Evolutionary conservation across 2,329 filamentous ascomycete species (phyloP).

Genomic region (Microdochium paspali): DNA sequence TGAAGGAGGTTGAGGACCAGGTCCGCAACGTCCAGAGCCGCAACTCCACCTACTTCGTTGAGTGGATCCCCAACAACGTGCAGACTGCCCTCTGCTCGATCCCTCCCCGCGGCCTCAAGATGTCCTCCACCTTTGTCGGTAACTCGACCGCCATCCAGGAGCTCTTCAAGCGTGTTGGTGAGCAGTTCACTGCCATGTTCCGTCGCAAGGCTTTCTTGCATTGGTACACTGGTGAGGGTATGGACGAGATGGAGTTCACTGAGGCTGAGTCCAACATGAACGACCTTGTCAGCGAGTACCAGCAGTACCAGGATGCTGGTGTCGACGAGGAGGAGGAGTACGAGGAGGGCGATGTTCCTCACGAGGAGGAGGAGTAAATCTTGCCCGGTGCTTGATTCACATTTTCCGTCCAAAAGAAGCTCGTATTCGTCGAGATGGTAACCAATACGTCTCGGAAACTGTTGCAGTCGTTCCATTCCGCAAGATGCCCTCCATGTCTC

Average conservation of each 20-base stretch:
- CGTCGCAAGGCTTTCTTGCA: constrained; percentile 99
- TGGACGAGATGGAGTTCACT: constrained; percentile 99
- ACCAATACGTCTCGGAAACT: constrained; percentile 8
- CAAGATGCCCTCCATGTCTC: constrained; percentile 11
- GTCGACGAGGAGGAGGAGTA: constrained; percentile 97
- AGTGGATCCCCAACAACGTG: constrained; percentile 99
- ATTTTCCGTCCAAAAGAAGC: background rate
- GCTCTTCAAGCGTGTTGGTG: constrained; percentile 99
- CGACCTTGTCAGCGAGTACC: constrained; percentile 98
- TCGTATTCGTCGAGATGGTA: background rate
- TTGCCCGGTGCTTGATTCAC: background rate
- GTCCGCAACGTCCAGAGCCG: constrained; percentile 99
- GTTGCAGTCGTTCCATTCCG: constrained; percentile 10
- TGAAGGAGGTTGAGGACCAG: constrained; percentile 99
- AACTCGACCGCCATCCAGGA: constrained; percentile 99
- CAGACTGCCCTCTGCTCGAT: constrained; percentile 99
- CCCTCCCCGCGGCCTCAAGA: constrained; percentile 93
- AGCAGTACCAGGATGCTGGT: constrained; percentile 99
- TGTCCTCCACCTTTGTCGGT: constrained; percentile 98
- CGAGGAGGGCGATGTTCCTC: constrained; percentile 75
- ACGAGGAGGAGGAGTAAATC: constrained; percentile 57
- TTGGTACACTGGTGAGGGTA: constrained; percentile 99
- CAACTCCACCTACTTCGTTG: constrained; percentile 99
- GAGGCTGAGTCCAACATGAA: constrained; percentile 99
- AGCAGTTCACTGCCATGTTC: constrained; percentile 99